Conservation (phyloP, 163 green algal genomes). For the Coccomyxa subellipsoidea region DNA sequence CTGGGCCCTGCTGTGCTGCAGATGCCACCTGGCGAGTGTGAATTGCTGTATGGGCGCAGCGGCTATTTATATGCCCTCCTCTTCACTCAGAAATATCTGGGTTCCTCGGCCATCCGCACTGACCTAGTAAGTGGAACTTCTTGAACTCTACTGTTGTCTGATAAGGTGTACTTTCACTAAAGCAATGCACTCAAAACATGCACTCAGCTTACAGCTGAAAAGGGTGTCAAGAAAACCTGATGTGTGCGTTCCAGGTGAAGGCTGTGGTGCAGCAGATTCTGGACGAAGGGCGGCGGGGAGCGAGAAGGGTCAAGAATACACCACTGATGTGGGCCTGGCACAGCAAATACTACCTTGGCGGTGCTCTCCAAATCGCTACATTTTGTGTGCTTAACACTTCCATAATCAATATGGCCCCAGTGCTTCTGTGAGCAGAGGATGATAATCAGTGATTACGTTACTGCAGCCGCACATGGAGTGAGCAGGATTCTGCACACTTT, state of each 20-base stretch:
- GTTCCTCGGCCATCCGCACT: not conserved
- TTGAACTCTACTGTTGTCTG: too few relatives aligned
- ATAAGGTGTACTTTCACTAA: too few relatives aligned
- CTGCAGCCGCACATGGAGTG: conserved; percentile 27
- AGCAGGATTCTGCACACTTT: conserved; percentile 61
- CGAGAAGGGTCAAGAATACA: not conserved
- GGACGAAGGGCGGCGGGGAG: not conserved
- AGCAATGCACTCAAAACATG: too few relatives aligned
- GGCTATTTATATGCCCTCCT: conserved; percentile 18
- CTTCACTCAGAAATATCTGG: not conserved
- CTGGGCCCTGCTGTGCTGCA: not conserved
- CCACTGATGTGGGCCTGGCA: conserved; percentile 31
- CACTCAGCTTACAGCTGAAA: too few relatives aligned
- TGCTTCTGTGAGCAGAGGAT: too few relatives aligned
- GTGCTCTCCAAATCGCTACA: not conserved
- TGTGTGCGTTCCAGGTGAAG: not conserved
- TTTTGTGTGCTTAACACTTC: not conserved
- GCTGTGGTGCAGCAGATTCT: conserved; percentile 1
- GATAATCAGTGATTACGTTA: not conserved
- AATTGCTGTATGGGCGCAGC: conserved; percentile 22
- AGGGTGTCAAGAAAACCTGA: too few relatives aligned
- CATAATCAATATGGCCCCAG: too few relatives aligned
- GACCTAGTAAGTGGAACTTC: not conserved
- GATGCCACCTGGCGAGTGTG: conserved; percentile 9
- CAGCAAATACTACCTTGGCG: conserved; percentile 27